Evolutionary conservation across 1,284 basidiomycete species (phyloP), one percentile per base, ranked within the genome.

Genomic region (Ganoderma boninense): DNA sequence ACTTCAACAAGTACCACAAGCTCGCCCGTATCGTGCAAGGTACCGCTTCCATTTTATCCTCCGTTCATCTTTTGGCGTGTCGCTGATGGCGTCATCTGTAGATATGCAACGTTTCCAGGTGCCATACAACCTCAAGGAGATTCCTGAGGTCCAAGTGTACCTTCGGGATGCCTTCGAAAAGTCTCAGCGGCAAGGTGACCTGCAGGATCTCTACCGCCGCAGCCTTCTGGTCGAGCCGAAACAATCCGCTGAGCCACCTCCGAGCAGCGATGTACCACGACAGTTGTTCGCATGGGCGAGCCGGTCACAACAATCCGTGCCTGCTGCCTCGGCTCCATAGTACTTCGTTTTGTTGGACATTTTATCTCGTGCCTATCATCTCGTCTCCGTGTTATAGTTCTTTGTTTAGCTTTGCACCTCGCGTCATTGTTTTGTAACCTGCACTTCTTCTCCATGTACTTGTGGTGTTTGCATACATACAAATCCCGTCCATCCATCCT

Each of bases 51-150:
- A 13, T 8, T 61, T 49, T 14, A 23, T 64, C 57, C 43, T 57
- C 18, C 52, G n/a, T 66, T 26, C n/a, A 4, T 11, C 32, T 32
- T 54, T 16, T 4, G 44, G 29, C 4, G 1, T 57, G 26, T 67
- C 56, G 42, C 60, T 62, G 14, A 62, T 40, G 23, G 16, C 23
- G 68, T 4, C 69, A 59, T 7, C 11, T 77, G 56, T 76, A 92
- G 95, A 97, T 77, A 95, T 99, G 87, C 94, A 96, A 82, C 92
- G 96, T 49, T 99, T 97, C 85, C 97, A 99, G 79, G 89, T 92
- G 20, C 87, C 92, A 1, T 97, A 95, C 82, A 91, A 90, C 72
- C 84, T 97, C 68, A 92, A 93, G 77, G 92, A 91, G 73, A 94
- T 97, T 14, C 88, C 91, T 2, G 96, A 97, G 81, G 90, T 96